Base-by-base conservation (phyloP, 495 filamentous ascomycete species). In the Penicillium pancosmium region DNA sequence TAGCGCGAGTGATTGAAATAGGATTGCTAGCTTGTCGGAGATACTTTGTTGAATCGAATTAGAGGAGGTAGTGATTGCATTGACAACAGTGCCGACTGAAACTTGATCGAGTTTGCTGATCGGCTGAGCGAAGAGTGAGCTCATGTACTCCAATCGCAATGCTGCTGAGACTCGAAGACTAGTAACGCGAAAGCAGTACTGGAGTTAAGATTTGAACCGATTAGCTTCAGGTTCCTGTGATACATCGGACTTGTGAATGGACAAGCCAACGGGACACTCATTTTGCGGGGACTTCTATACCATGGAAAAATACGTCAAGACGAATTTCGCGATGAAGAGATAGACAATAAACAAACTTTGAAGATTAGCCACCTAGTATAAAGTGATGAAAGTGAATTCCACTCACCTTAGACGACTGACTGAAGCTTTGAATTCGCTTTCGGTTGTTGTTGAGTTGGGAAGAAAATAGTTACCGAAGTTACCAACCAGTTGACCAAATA, bases 21-120 rank as follows among this genome's bases (percentile, higher is more conserved):
- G 74, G 9, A 82, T 66, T 2, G 80, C 80, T 6, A 77, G 69
- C 47, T 83, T 84, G 56, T 86, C 84, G 0, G 87, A 88, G 40
- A 91, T 84, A 34, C 87, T 87, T 33, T 83, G 70, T 58, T 91
- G 87, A 34, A 91, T 71, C 0, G 80, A 77, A 59, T 88, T 90
- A 31, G 85, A 83, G 2, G 82, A 81, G 4, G 81, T 79, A 6
- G 87, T 88, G 62, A 90, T 86, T 36, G 84, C 82, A 21, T 82
- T 82, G 12, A 82, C 81, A 15, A 74, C 69, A 1, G 69, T 68
- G 16, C 73, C 71, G 1, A 70, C 60, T 1, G 73, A 72, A 7
- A 75, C 54, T 49, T 69, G 59, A 50, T 75, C 73, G 5, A 75
- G 40, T 27, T 55, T 68, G 56, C 65, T 70, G 46, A 77, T 65